Percentiles rank a stretch among this genome's conserved stretches.
Conservation (phyloP, 2,329 filamentous ascomycete genomes). For the Septoria petroselini region DNA sequence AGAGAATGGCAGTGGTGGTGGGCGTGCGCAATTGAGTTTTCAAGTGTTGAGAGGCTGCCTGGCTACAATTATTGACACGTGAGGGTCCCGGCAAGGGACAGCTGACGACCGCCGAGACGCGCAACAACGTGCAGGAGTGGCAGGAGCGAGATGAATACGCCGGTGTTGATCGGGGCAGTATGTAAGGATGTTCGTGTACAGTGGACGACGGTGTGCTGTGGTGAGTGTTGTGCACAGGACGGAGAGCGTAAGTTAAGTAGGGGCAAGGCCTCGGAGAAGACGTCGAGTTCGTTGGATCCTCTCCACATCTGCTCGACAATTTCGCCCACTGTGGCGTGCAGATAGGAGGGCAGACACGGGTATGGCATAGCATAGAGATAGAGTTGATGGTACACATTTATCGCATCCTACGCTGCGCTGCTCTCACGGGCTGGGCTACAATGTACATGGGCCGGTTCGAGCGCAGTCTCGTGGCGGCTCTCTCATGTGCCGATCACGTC, state of each 20-base stretch:
- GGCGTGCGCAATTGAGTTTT: slow-evolving; percentile 14
- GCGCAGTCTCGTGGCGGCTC: background rate
- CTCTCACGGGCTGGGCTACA: slow-evolving; percentile 22
- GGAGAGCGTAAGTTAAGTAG: too few species aligned
- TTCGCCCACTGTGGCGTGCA: too few species aligned
- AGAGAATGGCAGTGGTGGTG: background rate
- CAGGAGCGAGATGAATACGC: slow-evolving; percentile 1
- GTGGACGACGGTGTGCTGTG: too few species aligned
- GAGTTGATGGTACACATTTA: slow-evolving; percentile 35
- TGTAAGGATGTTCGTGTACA: too few species aligned
- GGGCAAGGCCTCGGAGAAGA: too few species aligned
- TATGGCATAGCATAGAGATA: background rate
- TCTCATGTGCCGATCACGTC: background rate
- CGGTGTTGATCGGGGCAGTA: background rate
- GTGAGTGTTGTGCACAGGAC: too few species aligned
- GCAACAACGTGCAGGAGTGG: background rate
- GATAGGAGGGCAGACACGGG: background rate
- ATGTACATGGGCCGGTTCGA: slow-evolving; percentile 31
- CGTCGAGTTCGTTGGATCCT: too few species aligned
- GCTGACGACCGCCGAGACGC: background rate
- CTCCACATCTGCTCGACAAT: too few species aligned
- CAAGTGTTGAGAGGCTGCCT: slow-evolving; percentile 8
- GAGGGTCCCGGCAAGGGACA: slow-evolving; percentile 2
- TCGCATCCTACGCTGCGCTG: slow-evolving; percentile 26
- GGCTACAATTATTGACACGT: slow-evolving; percentile 4